phyloP scores from a whole-genome alignment of 2,329 filamentous ascomycete species.

The Aureobasidium namibiae region DNA sequence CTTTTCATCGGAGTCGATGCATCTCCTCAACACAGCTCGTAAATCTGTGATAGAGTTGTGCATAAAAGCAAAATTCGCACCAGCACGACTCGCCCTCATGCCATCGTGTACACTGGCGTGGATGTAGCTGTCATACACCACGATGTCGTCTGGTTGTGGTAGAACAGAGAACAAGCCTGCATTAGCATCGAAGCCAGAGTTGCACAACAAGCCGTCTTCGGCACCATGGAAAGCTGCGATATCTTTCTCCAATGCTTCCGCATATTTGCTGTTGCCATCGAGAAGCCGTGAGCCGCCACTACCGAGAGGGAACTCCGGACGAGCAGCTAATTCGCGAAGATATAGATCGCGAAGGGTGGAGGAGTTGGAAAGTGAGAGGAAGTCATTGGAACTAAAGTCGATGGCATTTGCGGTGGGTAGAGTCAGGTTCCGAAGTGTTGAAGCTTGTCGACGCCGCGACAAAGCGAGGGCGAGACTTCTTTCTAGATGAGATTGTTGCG shows the following conservation, averaged over 20 bases:
- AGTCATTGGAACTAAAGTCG: slow-evolving; percentile 61
- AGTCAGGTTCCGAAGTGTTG: slow-evolving; percentile 41
- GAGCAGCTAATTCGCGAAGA: slow-evolving; percentile 35
- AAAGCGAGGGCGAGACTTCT: slow-evolving; percentile 23
- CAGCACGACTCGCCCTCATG: slow-evolving; percentile 57
- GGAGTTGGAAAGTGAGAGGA: slow-evolving; percentile 50
- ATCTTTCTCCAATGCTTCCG: slow-evolving; percentile 48
- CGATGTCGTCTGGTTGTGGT: slow-evolving; percentile 39
- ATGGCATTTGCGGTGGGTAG: slow-evolving; percentile 30
- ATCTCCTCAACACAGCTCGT: slow-evolving; percentile 22
- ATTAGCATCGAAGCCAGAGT: slow-evolving; percentile 47
- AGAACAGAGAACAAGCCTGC: slow-evolving; percentile 39
- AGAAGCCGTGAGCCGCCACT: slow-evolving; percentile 55
- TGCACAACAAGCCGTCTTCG: slow-evolving; percentile 50
- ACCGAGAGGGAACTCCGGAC: slow-evolving; percentile 38
- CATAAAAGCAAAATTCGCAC: slow-evolving; percentile 40
- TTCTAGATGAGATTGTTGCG: slow-evolving; percentile 16
- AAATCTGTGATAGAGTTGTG: slow-evolving; percentile 47
- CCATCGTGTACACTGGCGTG: slow-evolving; percentile 75
- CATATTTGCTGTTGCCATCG: slow-evolving; percentile 56
- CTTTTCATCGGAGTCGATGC: slow-evolving; percentile 22
- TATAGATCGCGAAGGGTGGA: slow-evolving; percentile 40
- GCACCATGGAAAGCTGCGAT: slow-evolving; percentile 55
- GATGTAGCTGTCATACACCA: slow-evolving; percentile 67
- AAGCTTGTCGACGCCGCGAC: slow-evolving; percentile 33